Percentiles rank a stretch among this genome's conserved stretches.
Evolutionary conservation across 495 filamentous ascomycete species (phyloP).

Genomic region (Pyronema domesticum): DNA sequence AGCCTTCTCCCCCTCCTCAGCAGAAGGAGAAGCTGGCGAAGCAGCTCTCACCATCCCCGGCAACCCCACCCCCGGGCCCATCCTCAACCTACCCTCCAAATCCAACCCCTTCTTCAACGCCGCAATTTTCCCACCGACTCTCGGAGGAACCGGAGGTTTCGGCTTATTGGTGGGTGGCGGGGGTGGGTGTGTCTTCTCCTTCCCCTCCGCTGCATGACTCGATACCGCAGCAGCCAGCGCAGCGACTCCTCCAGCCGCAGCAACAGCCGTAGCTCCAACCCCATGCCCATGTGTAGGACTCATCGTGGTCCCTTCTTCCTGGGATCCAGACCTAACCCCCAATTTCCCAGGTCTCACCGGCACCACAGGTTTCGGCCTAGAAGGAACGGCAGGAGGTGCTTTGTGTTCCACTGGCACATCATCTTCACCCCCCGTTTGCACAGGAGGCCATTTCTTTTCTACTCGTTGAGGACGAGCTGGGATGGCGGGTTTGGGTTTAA

Average conservation of each 20-base stretch:
- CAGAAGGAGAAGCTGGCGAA: too few species aligned
- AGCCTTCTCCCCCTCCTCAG: neutral
- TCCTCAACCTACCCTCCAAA: slow-evolving; percentile 63
- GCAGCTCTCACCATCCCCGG: neutral
- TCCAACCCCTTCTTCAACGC: slow-evolving; percentile 79
- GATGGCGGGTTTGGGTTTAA: slow-evolving; percentile 29
- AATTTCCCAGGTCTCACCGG: slow-evolving; percentile 44
- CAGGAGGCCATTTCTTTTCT: slow-evolving; percentile 9
- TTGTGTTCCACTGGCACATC: slow-evolving; percentile 28
- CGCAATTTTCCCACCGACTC: slow-evolving; percentile 76
- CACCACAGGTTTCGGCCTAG: slow-evolving; percentile 64
- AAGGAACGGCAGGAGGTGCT: slow-evolving; percentile 39
- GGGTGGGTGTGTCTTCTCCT: too few species aligned
- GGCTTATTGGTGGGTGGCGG: slow-evolving; percentile 29
- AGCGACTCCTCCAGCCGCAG: too few species aligned
- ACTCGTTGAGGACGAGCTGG: slow-evolving; percentile 30
- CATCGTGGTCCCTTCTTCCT: neutral
- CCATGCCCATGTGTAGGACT: slow-evolving; percentile 13
- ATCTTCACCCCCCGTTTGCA: slow-evolving; percentile 31
- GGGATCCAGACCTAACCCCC: slow-evolving; percentile 18
- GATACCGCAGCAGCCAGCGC: too few species aligned
- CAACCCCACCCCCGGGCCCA: slow-evolving; percentile 51
- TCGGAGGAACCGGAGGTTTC: slow-evolving; percentile 65
- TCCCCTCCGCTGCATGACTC: too few species aligned
- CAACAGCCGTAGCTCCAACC: too few species aligned